Percentiles rank a stretch among this genome's conserved stretches.
phyloP scores from a whole-genome alignment of 2,329 filamentous ascomycete species.

The Xylaria sp. region DNA sequence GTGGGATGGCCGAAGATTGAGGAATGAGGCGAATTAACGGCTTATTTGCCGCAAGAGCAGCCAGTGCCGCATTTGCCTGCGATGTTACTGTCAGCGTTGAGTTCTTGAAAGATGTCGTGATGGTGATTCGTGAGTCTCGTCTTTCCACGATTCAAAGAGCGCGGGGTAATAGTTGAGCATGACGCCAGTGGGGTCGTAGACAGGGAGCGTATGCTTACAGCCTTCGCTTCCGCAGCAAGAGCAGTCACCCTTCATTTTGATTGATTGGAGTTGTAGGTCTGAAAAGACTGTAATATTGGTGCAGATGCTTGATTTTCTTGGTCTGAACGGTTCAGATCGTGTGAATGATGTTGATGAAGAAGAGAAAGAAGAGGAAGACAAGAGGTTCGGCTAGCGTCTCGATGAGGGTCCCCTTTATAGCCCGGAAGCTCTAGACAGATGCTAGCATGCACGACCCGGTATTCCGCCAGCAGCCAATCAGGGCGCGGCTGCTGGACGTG shows the following conservation, averaged over 20 bases:
- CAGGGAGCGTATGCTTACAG: conserved; percentile 16
- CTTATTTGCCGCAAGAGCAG: conserved; percentile 27
- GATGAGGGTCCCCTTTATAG: conserved; percentile 9
- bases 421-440: background rate
- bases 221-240: conserved; percentile 22
- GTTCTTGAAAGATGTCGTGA: background rate
- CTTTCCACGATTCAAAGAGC: background rate
- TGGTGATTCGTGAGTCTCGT: background rate
- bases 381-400: background rate
- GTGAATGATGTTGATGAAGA: background rate
- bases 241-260: conserved; percentile 27
- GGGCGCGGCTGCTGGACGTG: background rate
- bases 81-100: conserved; percentile 2
- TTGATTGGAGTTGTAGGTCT: conserved; percentile 10
- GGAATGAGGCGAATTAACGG: conserved; percentile 1
- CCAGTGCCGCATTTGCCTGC: conserved; percentile 23
- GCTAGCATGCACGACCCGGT: background rate
- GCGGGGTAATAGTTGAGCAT: conserved; percentile 10
- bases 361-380: background rate
- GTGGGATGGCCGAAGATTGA: background rate
- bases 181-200: conserved; percentile 9
- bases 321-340: background rate
- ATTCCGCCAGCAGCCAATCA: conserved; percentile 9
- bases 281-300: conserved; percentile 3
- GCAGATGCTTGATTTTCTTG: background rate